A percentile compares a stretch with the other conserved stretches of the same genome.
Conservation (phyloP, 2,329 filamentous ascomycete genomes). For the Mycocentrospora acerina region DNA sequence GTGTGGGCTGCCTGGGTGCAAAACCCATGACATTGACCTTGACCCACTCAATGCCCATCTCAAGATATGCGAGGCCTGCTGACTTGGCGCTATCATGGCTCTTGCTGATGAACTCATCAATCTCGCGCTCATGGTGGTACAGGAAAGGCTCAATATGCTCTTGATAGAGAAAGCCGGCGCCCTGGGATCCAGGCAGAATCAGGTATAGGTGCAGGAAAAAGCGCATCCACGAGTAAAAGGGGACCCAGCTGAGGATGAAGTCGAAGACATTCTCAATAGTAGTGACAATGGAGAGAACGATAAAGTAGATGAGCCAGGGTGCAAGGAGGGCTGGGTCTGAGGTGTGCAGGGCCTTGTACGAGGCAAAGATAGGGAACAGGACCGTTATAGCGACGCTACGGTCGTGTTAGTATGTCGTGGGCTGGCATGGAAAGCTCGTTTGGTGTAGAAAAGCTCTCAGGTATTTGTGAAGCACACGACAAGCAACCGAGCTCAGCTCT, state of each 20-base stretch:
- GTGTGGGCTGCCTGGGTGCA: constrained; percentile 52
- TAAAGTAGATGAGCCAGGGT: constrained; percentile 99
- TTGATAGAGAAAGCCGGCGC: constrained; percentile 82
- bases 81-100: constrained; percentile 76
- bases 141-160: constrained; percentile 86
- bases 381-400: constrained; percentile 65
- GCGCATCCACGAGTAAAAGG: constrained; percentile 91
- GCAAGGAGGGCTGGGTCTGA: constrained; percentile 85
- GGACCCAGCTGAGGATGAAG: constrained; percentile 87
- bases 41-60: constrained; percentile 55
- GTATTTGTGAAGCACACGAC: constrained; percentile 9
- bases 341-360: constrained; percentile 95
- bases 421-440: neutral
- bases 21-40: constrained; percentile 79
- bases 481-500: constrained; percentile 6
- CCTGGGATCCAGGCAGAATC: constrained; percentile 95
- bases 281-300: constrained; percentile 79
- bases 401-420: constrained; percentile 14
- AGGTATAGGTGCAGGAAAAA: constrained; percentile 88
- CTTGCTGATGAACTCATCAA: constrained; percentile 85
- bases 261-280: constrained; percentile 84
- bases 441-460: constrained; percentile 15
- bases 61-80: constrained; percentile 65
- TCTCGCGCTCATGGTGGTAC: constrained; percentile 78
- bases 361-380: constrained; percentile 93